Evolutionary conservation across 441 rosid genomes (phyloP), one percentile per base, ranked within the genome.

Genomic region (Erodium chrysanthum): DNA sequence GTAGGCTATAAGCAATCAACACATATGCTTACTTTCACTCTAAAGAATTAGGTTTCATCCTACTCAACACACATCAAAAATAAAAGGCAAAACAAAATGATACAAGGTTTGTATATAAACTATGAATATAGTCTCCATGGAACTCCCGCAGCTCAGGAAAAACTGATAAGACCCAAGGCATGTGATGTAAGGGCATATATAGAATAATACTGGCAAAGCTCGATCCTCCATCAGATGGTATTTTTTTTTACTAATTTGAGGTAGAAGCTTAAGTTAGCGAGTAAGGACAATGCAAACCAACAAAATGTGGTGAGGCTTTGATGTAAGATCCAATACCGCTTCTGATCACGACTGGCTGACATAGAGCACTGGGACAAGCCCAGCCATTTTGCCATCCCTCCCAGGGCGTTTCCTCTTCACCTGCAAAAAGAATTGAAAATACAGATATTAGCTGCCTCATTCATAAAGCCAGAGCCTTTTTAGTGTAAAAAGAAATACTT

Each of bases 401-500:
- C 97, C 99, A 4, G 96, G 99, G 42, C 96, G 91, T 75, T 88
- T 89, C 83, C 91, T 94, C 86, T 87, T 94, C 71, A 94, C 98
- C 98, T 93, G 89, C 68, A 78, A 15, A 56, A 21, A 50, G 4
- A 7, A 56, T 7, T 5, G 21, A 73, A 54, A 21, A n/a, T 11
- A 59, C 21, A 8, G 5, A n/a, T 2, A 25, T 21, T 62, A 9
- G 7, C 44, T 8, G 25, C 12, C 15, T 42, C 9, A 1, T 44
- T 50, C 58, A 2, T 50, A 50, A 17, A 50, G 58, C 58, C 10
- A 17, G 21, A 4, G 20, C 22, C 58, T 50, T 17, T 21, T 50
- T 50, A 50, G n/a, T n/a, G n/a, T n/a, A n/a, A n/a, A n/a, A n/a
- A n/a, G n/a, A n/a, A n/a, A n/a, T n/a, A n/a, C 52, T 11, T 11